phyloP scores from a whole-genome alignment of 768 basidiomycete species.

The Coprinopsis sp. region DNA sequence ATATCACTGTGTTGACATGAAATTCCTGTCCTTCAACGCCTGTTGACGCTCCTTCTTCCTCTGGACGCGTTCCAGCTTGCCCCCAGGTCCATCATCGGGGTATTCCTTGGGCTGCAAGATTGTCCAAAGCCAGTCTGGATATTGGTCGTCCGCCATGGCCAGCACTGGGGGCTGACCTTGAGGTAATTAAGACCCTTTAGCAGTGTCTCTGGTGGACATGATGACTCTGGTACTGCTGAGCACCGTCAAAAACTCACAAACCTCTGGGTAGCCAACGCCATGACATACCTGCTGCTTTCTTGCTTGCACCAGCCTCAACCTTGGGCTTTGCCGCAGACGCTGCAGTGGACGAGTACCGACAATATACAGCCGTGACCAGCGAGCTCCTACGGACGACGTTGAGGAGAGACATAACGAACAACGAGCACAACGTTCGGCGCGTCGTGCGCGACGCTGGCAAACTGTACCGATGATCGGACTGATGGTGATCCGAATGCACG shows the following conservation, averaged over 20 bases:
- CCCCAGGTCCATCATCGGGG: slow-evolving; percentile 71
- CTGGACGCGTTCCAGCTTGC: slow-evolving; percentile 53
- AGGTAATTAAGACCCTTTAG: slow-evolving; percentile 79
- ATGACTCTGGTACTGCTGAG: slow-evolving; percentile 40
- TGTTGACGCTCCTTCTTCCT: slow-evolving; percentile 61
- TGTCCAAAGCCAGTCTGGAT: slow-evolving; percentile 89
- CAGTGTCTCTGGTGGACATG: slow-evolving; percentile 68
- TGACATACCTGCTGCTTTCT: slow-evolving; percentile 9
- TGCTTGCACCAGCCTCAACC: slow-evolving; percentile 9
- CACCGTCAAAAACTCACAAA: background rate
- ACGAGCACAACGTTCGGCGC: slow-evolving; percentile 2
- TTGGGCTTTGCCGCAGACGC: slow-evolving; percentile 1
- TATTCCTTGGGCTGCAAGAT: slow-evolving; percentile 56
- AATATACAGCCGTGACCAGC: slow-evolving; percentile 1
- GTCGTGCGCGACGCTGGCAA: too few relatives aligned
- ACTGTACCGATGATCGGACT: too few relatives aligned
- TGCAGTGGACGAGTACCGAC: slow-evolving; percentile 8
- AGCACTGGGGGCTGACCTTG: slow-evolving; percentile 77
- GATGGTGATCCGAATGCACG: too few relatives aligned
- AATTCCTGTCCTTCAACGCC: slow-evolving; percentile 76
- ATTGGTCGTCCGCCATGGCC: slow-evolving; percentile 75
- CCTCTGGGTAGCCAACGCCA: background rate
- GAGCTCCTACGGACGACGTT: slow-evolving; percentile 3
- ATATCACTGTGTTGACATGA: slow-evolving; percentile 76
- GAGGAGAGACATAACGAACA: slow-evolving; percentile 8